A percentile compares a stretch with the other conserved stretches of the same genome.
Evolutionary conservation across 2,329 filamentous ascomycete species (phyloP).

Genomic region (Aspergillus jensenii): DNA sequence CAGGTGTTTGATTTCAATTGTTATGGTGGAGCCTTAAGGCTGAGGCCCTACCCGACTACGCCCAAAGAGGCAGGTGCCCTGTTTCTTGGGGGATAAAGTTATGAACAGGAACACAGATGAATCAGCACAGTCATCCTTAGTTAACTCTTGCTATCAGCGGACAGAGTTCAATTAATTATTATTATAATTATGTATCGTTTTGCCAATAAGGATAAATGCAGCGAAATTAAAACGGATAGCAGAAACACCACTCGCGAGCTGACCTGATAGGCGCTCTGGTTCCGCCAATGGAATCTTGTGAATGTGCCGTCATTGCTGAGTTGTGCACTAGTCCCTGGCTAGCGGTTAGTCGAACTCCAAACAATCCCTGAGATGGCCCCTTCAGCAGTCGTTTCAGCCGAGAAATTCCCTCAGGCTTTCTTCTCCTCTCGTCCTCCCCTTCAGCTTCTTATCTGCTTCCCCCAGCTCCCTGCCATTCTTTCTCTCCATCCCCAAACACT

Average conservation of each 20-base stretch:
- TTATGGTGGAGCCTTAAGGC: background rate
- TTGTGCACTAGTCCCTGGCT: conserved; percentile 3
- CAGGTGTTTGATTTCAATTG: background rate
- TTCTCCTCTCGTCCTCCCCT: background rate
- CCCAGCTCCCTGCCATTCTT: conserved; percentile 5
- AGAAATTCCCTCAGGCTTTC: background rate
- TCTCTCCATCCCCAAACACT: background rate
- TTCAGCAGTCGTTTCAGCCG: conserved; percentile 4
- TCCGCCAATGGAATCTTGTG: background rate
- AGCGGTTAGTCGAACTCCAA: background rate
- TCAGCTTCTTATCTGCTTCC: background rate
- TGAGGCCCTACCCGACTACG: background rate
- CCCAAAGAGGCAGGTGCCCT: background rate
- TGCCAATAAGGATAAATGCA: background rate
- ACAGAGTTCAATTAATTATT: background rate
- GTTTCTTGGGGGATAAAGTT: too few relatives aligned
- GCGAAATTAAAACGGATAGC: too few relatives aligned
- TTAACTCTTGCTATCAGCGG: background rate
- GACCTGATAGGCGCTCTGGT: background rate
- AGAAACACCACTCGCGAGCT: background rate
- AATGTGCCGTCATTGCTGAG: background rate
- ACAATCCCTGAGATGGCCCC: background rate
- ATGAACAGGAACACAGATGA: background rate
- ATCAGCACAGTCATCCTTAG: background rate
- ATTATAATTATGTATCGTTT: background rate